These are phyloP conservation scores for Azolla pinnata DNA, from an alignment of 75 land plant genomes.

Conservation along the genomic window DNA sequence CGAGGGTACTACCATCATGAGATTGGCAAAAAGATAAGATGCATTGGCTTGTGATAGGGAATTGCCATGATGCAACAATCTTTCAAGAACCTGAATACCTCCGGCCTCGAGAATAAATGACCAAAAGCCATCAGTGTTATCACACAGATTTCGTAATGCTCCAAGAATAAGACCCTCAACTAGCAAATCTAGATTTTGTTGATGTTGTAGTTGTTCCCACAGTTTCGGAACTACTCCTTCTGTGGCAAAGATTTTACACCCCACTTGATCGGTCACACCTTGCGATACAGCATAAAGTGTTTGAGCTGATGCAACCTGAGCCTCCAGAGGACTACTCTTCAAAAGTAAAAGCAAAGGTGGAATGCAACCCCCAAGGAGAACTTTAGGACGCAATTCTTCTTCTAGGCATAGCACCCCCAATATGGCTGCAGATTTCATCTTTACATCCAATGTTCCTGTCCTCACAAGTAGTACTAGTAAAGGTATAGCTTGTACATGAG, in stretches of 20 bases:
- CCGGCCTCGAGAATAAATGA: slow-evolving; percentile 69
- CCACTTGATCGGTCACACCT: slow-evolving; percentile 81
- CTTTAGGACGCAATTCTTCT: slow-evolving; percentile 70
- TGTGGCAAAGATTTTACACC: slow-evolving; percentile 75
- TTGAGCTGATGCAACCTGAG: slow-evolving; percentile 72
- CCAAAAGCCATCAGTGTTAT: slow-evolving; percentile 79
- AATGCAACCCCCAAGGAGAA: slow-evolving; percentile 92
- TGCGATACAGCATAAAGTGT: slow-evolving; percentile 76
- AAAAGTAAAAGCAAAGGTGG: slow-evolving; percentile 75
- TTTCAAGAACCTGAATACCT: slow-evolving; percentile 68
- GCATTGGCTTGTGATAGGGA: slow-evolving; percentile 62
- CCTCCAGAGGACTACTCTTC: slow-evolving; percentile 50
- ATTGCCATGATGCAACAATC: slow-evolving; percentile 46
- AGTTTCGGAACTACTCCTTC: slow-evolving; percentile 87
- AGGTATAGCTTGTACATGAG: slow-evolving; percentile 85
- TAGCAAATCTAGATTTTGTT: slow-evolving; percentile 44
- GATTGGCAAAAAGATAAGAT: slow-evolving; percentile 64
- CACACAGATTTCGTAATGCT: slow-evolving; percentile 72
- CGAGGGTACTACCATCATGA: slow-evolving; percentile 53
- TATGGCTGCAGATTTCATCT: slow-evolving; percentile 67
- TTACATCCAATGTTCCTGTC: slow-evolving; percentile 56
- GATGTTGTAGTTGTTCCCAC: slow-evolving; percentile 66
- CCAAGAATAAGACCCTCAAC: slow-evolving; percentile 76
- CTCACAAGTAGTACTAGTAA: slow-evolving; percentile 65
- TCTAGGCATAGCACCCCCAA: slow-evolving; percentile 60